These are phyloP conservation scores for Chytriomyces sp. DNA, from an alignment of 192 early-diverging fungal genomes.

Conservation along the genomic window DNA sequence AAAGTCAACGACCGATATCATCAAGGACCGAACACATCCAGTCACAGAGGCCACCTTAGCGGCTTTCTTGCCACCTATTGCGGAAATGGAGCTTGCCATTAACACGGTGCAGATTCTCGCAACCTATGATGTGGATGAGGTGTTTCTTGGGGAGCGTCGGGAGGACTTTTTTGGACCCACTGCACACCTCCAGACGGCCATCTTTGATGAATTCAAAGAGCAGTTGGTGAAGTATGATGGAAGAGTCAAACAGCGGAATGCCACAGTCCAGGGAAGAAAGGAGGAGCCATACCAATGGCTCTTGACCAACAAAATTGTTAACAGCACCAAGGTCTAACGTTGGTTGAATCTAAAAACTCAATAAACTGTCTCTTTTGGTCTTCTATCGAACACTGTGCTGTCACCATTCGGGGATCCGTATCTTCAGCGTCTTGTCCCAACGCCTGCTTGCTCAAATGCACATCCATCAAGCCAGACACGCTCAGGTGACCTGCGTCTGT, in stretches of 20 bases:
- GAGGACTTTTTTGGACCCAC: constrained; percentile 1
- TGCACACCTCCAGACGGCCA: background rate
- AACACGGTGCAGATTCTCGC: background rate
- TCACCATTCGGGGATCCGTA: too few species aligned
- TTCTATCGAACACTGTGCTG: too few species aligned
- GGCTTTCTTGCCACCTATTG: background rate
- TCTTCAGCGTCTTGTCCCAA: too few species aligned
- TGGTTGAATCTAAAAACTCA: background rate
- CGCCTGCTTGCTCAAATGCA: constrained; percentile 26
- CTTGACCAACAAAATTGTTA: background rate
- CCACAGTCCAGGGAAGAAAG: background rate
- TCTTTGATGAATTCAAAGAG: background rate
- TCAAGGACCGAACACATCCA: background rate
- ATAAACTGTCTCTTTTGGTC: too few species aligned
- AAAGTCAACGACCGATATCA: background rate
- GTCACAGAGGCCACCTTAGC: background rate
- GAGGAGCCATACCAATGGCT: constrained; percentile 15
- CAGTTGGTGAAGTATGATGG: background rate
- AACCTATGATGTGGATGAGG: background rate
- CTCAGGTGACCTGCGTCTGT: too few species aligned
- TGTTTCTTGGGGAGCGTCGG: background rate
- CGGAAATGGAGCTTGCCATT: background rate
- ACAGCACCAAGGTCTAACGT: background rate
- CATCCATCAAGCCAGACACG: constrained; percentile 81
- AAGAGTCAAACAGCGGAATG: constrained; percentile 2